Conservation (phyloP, 2,329 filamentous ascomycete genomes). For the Fusarium chuoi region DNA sequence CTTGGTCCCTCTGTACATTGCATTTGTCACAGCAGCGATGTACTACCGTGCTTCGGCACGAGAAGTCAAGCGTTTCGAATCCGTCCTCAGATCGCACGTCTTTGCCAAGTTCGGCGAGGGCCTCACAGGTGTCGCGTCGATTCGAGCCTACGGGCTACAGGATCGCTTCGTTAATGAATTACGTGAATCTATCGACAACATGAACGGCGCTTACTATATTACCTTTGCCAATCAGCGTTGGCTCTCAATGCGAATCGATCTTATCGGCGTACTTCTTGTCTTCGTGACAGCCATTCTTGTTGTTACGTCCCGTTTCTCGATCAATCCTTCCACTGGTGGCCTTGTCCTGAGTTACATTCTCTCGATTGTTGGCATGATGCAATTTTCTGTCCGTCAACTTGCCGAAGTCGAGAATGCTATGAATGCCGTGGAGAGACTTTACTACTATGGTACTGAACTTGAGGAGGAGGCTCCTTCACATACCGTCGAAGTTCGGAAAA, state of each 20-base stretch:
- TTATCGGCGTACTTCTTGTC: constrained; percentile 84
- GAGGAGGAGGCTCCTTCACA: constrained; percentile 91
- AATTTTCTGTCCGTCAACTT: constrained; percentile 92
- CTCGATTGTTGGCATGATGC: constrained; percentile 92
- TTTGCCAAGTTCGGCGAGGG: constrained; percentile 94
- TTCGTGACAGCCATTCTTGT: constrained; percentile 91
- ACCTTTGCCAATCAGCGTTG: constrained; percentile 97
- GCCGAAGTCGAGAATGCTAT: constrained; percentile 98
- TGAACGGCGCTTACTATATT: constrained; percentile 94
- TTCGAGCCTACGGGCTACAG: constrained; percentile 88
- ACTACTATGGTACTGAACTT: constrained; percentile 87
- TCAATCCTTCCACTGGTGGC: constrained; percentile 85
- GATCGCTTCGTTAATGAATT: constrained; percentile 78
- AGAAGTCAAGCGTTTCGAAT: constrained; percentile 94
- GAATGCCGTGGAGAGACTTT: constrained; percentile 93
- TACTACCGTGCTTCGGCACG: constrained; percentile 93
- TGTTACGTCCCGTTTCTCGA: constrained; percentile 87
- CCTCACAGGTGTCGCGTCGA: constrained; percentile 83
- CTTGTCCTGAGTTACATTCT: constrained; percentile 94
- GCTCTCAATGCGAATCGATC: constrained; percentile 86
- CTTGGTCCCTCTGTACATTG: constrained; percentile 71
- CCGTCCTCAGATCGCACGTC: constrained; percentile 85
- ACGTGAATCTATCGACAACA: constrained; percentile 80
- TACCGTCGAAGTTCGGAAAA: constrained; percentile 74
- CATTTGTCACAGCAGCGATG: constrained; percentile 84